Base-by-base conservation (phyloP, 2,329 filamentous ascomycete species). In the Claviceps spartinae region DNA sequence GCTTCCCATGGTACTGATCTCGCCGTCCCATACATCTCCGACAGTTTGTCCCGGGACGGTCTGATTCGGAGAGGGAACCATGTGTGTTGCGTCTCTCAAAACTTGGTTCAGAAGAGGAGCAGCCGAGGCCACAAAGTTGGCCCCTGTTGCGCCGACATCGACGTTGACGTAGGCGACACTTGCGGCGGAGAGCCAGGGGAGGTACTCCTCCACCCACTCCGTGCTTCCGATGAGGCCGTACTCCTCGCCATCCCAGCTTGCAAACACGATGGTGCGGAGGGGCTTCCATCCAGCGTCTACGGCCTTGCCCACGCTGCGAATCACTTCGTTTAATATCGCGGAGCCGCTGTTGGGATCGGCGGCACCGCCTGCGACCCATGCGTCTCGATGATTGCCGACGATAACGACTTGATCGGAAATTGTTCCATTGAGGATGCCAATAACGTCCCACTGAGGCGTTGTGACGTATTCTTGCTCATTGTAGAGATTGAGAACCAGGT, bases 191-290 rank as follows among this genome's bases (percentile, higher is more conserved):
- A 95, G 76, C 88, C 88, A 95, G 0, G 86, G 84, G 0, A 94
- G 68, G 60, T 87, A 88, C 58, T 95, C 88, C 63, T 95, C 89
- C 0, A 95, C 88, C 88, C 89, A 95, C 63, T 95, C 90, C 0
- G 90, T 95, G 50, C 83, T 88, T 4, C 90, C 90, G 14, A 95
- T 67, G 5, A 95, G 75, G 0, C 86, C 88, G 58, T 95, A 95
- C 66, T 95, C 89, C 67, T 88, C 85, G 36, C 83, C 84, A 56
- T 88, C 85, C 85, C 84, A 88, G 64, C 79, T 84, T 22, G 86
- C 89, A 62, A 96, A 91, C 42, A 96, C 87, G 52, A 97, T 88
- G 0, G 91, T 97, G 22, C 91, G 84, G 20, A 89, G 75, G 0
- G 93, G 72, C 59, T 70, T 72, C 72, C 72, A 74, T 16, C 72